These are phyloP conservation scores for Cicer cuneatum DNA, from an alignment of 306 rosid species.

Conservation along the genomic window DNA sequence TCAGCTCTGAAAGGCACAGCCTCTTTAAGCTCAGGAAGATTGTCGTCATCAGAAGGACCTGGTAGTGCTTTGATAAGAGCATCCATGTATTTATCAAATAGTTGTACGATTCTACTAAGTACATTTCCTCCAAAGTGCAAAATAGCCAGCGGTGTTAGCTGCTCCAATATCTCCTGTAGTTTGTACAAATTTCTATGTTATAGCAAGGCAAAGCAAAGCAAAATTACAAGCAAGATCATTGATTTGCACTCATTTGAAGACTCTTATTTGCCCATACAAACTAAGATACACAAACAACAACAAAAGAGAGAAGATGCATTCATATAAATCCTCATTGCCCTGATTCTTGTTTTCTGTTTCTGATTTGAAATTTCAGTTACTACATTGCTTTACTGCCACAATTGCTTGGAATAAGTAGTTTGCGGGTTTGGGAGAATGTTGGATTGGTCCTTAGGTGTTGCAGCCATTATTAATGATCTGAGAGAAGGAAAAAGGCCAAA, in stretches of 20 bases:
- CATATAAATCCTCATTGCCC: neutral
- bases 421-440: neutral
- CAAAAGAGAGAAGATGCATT: slow-evolving; percentile 13
- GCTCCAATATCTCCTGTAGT: slow-evolving; percentile 90
- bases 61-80: slow-evolving; percentile 82
- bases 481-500: neutral
- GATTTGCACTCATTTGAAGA: slow-evolving; percentile 16
- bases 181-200: slow-evolving; percentile 34
- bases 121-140: slow-evolving; percentile 88
- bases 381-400: slow-evolving; percentile 13
- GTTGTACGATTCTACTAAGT: slow-evolving; percentile 67
- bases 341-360: neutral
- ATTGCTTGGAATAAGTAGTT: slow-evolving; percentile 5
- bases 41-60: slow-evolving; percentile 92
- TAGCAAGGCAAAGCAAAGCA: slow-evolving; percentile 15
- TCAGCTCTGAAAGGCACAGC: slow-evolving; percentile 77
- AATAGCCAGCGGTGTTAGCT: slow-evolving; percentile 68
- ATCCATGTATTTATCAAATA: slow-evolving; percentile 91
- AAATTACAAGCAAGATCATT: slow-evolving; percentile 36
- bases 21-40: slow-evolving; percentile 80
- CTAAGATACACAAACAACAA: slow-evolving; percentile 8
- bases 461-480: slow-evolving; percentile 4
- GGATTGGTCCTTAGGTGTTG: neutral
- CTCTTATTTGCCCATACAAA: slow-evolving; percentile 2
- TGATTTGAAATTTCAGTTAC: neutral